Evolutionary conservation across 1,284 basidiomycete genomes (phyloP), one percentile per base, ranked within the genome.

Genomic region (Sporisorium graminicola): DNA sequence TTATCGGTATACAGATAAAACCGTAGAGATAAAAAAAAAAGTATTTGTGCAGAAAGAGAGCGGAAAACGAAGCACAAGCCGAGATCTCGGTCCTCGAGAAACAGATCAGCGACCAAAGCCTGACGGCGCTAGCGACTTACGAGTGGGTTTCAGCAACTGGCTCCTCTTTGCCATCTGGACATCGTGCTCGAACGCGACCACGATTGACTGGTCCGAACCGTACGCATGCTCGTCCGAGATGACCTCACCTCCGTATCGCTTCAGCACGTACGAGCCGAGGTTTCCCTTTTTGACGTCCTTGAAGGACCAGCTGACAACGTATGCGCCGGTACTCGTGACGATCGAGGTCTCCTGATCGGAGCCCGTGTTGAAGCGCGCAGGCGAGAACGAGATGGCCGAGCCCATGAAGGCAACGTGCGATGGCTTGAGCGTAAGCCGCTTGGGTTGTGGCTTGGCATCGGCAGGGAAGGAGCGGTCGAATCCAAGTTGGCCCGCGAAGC

Each of bases 401-500:
- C 92, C 92, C 95, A 99, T 98, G 86, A 94, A 97, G 43, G 94
- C 93, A 54, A 95, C 91, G 87, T 99, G 97, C 85, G 98, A 94
- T 0, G 91, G 91, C 70, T 92, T 92, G 69, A 99, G 89, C 85
- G 95, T 94, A 69, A 99, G 89, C 44, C 95, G 89, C 77, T 91
- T 90, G 8, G 96, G 96, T 59, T 94, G 91, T 0, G 97, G 97
- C 87, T 98, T 98, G 64, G 94, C 90, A 58, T 91, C 91, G 20
- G 94, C 94, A 7, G 97, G 97, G 91, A 99, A 99, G 84, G 92
- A 92, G 61, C 95, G 90, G 85, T 98, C 95, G 83, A 98, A 98
- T 49, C 95, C 96, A 47, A 95, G 88, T 52, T 90, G 90, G 16
- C 95, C 96, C 47, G 91, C 90, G 84, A 94, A 95, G 60, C 91